phyloP scores from a whole-genome alignment of 1,284 basidiomycete species.

The Tilletia setariae region DNA sequence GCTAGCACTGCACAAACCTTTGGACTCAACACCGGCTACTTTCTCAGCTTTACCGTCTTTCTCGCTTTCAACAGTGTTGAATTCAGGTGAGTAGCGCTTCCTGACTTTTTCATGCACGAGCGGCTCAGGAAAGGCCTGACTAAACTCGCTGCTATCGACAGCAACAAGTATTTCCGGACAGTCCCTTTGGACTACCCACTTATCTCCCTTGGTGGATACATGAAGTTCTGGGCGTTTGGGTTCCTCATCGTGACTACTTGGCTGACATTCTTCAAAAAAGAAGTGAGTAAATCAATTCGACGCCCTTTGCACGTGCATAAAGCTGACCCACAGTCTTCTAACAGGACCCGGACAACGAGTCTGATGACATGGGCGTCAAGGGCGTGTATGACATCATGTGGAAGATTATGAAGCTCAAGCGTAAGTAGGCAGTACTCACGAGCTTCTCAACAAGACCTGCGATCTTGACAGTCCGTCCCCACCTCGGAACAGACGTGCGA shows the following conservation, averaged over 20 bases:
- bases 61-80: conserved; percentile 91
- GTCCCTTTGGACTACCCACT: conserved; percentile 69
- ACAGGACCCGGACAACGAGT: conserved; percentile 15
- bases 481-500: conserved; percentile 71
- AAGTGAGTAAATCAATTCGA: conserved; percentile 60
- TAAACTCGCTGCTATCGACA: conserved; percentile 22
- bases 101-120: too few species aligned
- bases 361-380: conserved; percentile 79
- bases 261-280: conserved; percentile 82
- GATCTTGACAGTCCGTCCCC: background rate
- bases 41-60: conserved; percentile 95
- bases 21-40: conserved; percentile 92
- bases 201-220: conserved; percentile 74
- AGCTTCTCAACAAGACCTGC: background rate
- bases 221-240: conserved; percentile 78
- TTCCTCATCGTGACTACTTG: conserved; percentile 82
- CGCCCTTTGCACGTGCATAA: background rate
- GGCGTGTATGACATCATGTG: conserved; percentile 92
- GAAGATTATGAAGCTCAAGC: conserved; percentile 84
- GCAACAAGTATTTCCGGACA: conserved; percentile 69
- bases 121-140: background rate
- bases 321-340: too few species aligned
- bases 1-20: conserved; percentile 98
- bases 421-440: conserved; percentile 57
- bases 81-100: conserved; percentile 66